Percentiles rank a stretch among this genome's conserved stretches.
Evolutionary conservation across 495 filamentous ascomycete genomes (phyloP).

Genomic region (Aspergillus haitiensis): DNA sequence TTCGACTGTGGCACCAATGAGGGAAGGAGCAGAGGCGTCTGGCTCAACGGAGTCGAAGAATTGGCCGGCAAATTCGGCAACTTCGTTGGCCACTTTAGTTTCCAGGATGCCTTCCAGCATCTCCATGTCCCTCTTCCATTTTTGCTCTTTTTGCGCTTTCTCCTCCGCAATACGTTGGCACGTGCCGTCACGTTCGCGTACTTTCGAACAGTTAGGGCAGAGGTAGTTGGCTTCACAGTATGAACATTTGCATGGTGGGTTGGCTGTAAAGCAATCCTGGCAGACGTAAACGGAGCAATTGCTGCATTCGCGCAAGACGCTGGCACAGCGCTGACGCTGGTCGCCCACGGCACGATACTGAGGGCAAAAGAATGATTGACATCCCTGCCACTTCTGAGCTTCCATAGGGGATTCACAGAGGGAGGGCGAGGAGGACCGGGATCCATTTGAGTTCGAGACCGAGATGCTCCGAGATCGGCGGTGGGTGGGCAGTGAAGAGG

Average conservation of each 20-base stretch:
- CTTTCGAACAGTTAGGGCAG: constrained; percentile 54
- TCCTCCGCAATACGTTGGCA: constrained; percentile 49
- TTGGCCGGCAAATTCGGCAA: constrained; percentile 47
- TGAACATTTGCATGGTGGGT: constrained; percentile 54
- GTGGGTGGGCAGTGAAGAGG: constrained; percentile 22
- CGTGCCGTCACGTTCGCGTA: constrained; percentile 41
- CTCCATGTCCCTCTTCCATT: constrained; percentile 49
- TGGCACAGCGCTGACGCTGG: constrained; percentile 50
- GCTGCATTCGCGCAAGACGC: constrained; percentile 53
- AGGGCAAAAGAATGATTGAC: constrained; percentile 59
- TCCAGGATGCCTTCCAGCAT: constrained; percentile 45
- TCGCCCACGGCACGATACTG: constrained; percentile 51
- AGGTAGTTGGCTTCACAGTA: constrained; percentile 55
- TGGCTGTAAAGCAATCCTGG: constrained; percentile 48
- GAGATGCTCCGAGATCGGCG: constrained; percentile 36
- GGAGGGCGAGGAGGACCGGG: constrained; percentile 41
- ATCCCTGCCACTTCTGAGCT: constrained; percentile 53
- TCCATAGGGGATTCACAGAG: constrained; percentile 42
- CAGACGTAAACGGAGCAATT: constrained; percentile 58
- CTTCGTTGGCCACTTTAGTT: constrained; percentile 46
- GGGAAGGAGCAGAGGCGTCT: neutral
- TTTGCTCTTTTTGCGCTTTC: constrained; percentile 40
- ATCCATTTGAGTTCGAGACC: constrained; percentile 43
- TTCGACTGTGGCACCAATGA: neutral
- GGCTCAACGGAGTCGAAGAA: constrained; percentile 40